Base-by-base conservation (phyloP, 108 stramenopile genomes). In the Cyclotella distinguenda region DNA sequence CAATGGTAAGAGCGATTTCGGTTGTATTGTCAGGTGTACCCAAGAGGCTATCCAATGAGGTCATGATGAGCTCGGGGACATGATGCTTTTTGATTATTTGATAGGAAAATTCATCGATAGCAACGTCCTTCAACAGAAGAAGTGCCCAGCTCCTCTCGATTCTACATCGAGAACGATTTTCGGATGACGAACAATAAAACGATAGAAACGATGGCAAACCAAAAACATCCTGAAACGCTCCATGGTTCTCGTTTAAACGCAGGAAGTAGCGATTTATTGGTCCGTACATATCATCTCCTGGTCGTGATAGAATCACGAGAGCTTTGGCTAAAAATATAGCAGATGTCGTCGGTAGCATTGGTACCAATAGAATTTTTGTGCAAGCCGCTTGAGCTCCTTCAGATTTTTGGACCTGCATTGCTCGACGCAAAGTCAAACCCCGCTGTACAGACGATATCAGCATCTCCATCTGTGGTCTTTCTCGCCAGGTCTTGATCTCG, bases 191-290 rank as follows among this genome's bases (percentile, higher is more conserved):
- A 48, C 89, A 93, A 68, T 89, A 93, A 9, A 90, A 52, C n/a
- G 87, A 76, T 4, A 93, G 82, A 64, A 93, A 93, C 36, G 75
- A 66, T 23, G 92, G 92, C 26, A 93, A 68, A n/a, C 78, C 78
- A 49, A 76, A 77, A 60, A 79, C 70, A 66, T 93, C 89, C 49
- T 85, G 82, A 60, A 87, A 89, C 36, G 92, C 92, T 13, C 92
- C 92, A 54, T 86, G 85, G 59, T 84, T 72, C 28, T 69, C 65
- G 21, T 80, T 80, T 18, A 74, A 65, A 30, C 84, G 77, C 16
- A 93, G 69, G 63, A 90, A 93, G 55, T 80, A 88, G n/a, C 79
- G 71, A 64, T 93, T 93, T 36, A 89, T 67, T 27, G 82, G 71
- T 32, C 81, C 80, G 57, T 82, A 93, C 67, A 93, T 78, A 21